phyloP scores from a whole-genome alignment of 805 yeast genomes.

The Saccharomycopsis babjevae region DNA sequence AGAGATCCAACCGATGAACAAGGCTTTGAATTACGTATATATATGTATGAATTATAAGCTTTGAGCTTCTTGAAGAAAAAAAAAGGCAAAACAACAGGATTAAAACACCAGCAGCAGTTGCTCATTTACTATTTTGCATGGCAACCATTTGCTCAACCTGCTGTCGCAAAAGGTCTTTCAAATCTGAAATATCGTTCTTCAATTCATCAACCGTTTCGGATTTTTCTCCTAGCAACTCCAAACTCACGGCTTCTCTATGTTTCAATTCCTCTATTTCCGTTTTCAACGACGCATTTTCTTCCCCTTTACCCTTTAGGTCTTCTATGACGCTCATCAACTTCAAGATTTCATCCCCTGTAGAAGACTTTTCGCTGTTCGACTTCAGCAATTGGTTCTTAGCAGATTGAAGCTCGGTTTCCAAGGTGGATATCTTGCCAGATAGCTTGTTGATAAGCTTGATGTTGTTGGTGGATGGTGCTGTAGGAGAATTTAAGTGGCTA shows the following conservation, averaged over 20 bases:
- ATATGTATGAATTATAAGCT: too few relatives aligned
- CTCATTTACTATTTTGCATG: constrained; percentile 30
- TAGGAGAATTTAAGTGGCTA: not conserved
- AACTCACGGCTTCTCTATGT: constrained; percentile 22
- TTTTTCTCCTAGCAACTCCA: constrained; percentile 71
- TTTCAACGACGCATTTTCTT: constrained; percentile 27
- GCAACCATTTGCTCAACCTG: constrained; percentile 85
- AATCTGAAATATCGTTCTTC: constrained; percentile 77
- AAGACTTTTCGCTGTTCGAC: constrained; percentile 47
- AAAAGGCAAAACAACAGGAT: too few relatives aligned
- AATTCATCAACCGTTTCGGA: constrained; percentile 79
- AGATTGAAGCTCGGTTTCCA: constrained; percentile 68
- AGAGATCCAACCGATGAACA: too few relatives aligned
- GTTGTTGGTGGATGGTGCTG: constrained; percentile 16
- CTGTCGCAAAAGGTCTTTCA: constrained; percentile 70
- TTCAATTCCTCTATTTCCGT: constrained; percentile 29
- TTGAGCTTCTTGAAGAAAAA: too few relatives aligned
- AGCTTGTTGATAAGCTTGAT: constrained; percentile 66
- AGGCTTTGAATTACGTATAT: too few relatives aligned
- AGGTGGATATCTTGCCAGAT: constrained; percentile 63
- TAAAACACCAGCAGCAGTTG: too few relatives aligned
- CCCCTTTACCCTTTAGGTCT: constrained; percentile 27
- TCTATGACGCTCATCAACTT: constrained; percentile 47
- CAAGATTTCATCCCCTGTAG: constrained; percentile 59
- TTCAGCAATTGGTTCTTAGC: constrained; percentile 51